Evolutionary conservation across 805 yeast genomes (phyloP).

Genomic region (Candida endomychidarum): DNA sequence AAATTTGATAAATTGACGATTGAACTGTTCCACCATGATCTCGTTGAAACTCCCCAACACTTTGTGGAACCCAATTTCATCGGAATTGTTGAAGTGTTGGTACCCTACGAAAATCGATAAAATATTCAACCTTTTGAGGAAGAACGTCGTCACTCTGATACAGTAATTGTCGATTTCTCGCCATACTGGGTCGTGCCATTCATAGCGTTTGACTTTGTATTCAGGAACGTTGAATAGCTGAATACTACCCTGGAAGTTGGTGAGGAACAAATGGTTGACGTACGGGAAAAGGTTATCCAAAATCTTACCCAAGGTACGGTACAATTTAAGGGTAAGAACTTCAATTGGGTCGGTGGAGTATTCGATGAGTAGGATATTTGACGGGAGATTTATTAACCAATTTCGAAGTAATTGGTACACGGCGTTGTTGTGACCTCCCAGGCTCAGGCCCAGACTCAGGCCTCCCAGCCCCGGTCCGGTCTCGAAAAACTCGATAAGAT

Average conservation of each 20-base stretch:
- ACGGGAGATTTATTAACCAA: conserved; percentile 24
- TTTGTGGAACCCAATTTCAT: conserved; percentile 9
- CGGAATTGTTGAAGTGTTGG: conserved; percentile 12
- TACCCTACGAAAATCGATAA: conserved; percentile 19
- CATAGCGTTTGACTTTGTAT: background rate
- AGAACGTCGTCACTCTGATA: conserved; percentile 20
- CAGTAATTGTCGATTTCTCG: conserved; percentile 17
- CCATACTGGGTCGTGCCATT: conserved; percentile 4
- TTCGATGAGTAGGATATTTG: conserved; percentile 16
- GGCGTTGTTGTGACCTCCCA: background rate
- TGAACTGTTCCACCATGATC: conserved; percentile 22
- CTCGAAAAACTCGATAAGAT: conserved; percentile 7
- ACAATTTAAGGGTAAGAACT: conserved; percentile 16
- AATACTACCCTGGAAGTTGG: conserved; percentile 24
- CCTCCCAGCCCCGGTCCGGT: background rate
- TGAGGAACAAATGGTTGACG: conserved; percentile 21
- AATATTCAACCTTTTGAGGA: conserved; percentile 21
- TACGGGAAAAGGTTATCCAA: conserved; percentile 25
- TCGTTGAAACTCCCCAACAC: conserved; percentile 20
- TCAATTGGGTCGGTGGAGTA: conserved; percentile 16
- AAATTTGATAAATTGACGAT: conserved; percentile 11
- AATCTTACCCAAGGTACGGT: conserved; percentile 15
- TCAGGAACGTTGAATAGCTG: conserved; percentile 15
- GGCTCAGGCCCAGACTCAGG: background rate
- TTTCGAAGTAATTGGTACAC: conserved; percentile 21